Evolutionary conservation across 1,139 yeast genomes (phyloP).

Genomic region (Suhomyces panamericanus): DNA sequence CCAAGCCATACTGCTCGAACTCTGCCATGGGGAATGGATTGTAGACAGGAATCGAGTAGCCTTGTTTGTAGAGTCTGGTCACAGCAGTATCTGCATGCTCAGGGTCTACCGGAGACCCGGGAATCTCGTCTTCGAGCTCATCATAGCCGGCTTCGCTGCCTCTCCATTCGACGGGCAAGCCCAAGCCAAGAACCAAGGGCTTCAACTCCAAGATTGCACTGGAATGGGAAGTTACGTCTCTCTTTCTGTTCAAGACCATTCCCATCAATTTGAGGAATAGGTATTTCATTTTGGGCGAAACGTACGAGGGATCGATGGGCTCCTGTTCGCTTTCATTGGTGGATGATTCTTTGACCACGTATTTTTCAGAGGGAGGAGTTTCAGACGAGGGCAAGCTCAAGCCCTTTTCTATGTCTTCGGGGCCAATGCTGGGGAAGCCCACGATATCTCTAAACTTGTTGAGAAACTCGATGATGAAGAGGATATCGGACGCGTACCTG

Average conservation of each 20-base stretch:
- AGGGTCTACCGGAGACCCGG: constrained; percentile 36
- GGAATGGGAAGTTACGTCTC: constrained; percentile 29
- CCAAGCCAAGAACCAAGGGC: constrained; percentile 24
- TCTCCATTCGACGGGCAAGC: constrained; percentile 25
- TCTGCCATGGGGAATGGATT: constrained; percentile 40
- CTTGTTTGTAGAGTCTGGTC: constrained; percentile 8
- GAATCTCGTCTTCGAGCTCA: constrained; percentile 16
- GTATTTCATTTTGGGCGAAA: constrained; percentile 36
- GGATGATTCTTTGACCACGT: neutral
- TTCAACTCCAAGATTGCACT: constrained; percentile 47
- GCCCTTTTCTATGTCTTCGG: constrained; percentile 54
- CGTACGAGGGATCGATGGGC: constrained; percentile 14
- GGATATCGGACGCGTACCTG: constrained; percentile 48
- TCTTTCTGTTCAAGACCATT: constrained; percentile 44
- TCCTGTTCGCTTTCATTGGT: neutral
- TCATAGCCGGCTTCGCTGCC: constrained; percentile 12
- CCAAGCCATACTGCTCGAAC: constrained; percentile 46
- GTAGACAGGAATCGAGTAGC: constrained; percentile 12
- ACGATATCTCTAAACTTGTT: constrained; percentile 40
- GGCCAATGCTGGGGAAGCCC: constrained; percentile 36
- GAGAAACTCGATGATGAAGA: constrained; percentile 43
- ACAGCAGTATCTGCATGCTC: constrained; percentile 38
- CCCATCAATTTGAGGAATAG: constrained; percentile 39
- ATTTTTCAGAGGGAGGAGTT: neutral
- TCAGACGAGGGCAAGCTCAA: constrained; percentile 31